These are phyloP conservation scores for Geopyxis carbonaria DNA, from an alignment of 495 filamentous ascomycete genomes.

Conservation along the genomic window DNA sequence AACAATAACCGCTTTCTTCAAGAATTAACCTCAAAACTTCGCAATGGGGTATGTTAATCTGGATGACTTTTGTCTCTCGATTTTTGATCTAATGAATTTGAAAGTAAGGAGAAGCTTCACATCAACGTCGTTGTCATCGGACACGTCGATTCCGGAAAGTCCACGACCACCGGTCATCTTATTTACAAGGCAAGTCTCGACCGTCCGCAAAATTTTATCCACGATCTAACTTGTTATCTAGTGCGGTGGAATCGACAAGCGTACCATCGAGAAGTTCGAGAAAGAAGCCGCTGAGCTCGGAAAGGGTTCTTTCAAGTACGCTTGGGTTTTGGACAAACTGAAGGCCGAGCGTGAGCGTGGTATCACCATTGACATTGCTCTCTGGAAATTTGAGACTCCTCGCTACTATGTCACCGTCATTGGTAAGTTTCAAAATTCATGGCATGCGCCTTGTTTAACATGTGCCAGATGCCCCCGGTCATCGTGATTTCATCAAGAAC, in stretches of 20 bases:
- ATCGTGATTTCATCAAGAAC: conserved; percentile 99
- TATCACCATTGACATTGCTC: conserved; percentile 99
- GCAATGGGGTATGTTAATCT: conserved; percentile 20
- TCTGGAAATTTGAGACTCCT: conserved; percentile 99
- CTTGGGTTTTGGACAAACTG: conserved; percentile 99
- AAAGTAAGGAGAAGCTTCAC: conserved; percentile 64
- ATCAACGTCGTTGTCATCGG: conserved; percentile 98
- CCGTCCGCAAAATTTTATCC: no score
- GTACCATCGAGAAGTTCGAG: conserved; percentile 99
- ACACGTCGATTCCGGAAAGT: conserved; percentile 99
- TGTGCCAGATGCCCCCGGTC: conserved; percentile 75
- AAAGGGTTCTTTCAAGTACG: conserved; percentile 99
- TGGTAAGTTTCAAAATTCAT: conserved; percentile 39
- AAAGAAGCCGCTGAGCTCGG: conserved; percentile 99
- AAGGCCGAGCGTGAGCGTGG: conserved; percentile 99
- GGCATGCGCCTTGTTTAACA: conserved; percentile 6
- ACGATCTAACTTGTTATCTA: conserved; percentile 6
- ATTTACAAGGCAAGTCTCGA: conserved; percentile 64
- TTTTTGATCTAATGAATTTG: background rate
- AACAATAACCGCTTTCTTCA: background rate
- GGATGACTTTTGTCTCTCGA: background rate
- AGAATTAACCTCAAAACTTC: background rate
- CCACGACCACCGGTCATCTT: conserved; percentile 91
- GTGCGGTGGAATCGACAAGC: conserved; percentile 99
- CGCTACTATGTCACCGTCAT: conserved; percentile 99